Conservation (phyloP, 441 rosid species). For the Jatropha multifida region DNA sequence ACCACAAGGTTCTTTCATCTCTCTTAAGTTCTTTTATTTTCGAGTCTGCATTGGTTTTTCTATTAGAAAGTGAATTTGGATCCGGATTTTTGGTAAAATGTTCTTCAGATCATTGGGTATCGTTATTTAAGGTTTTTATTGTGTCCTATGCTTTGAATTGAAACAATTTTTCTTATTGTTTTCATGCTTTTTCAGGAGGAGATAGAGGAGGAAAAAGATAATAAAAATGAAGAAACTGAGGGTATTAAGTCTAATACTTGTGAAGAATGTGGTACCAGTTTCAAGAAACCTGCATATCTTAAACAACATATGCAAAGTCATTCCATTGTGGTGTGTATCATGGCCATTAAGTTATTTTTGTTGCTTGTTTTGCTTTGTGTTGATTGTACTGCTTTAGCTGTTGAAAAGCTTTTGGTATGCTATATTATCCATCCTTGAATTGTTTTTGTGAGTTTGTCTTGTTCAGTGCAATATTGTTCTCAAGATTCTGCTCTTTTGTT, state of each 20-base stretch:
- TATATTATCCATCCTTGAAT: too few relatives aligned
- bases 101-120: neutral
- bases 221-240: constrained; percentile 27
- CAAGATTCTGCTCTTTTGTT: neutral
- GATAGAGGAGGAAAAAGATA: constrained; percentile 37
- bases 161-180: neutral
- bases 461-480: too few relatives aligned
- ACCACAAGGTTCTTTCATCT: constrained; percentile 49
- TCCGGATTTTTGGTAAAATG: too few relatives aligned
- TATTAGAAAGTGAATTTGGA: neutral
- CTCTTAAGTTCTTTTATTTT: neutral
- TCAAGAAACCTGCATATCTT: constrained; percentile 77
- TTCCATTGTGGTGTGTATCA: constrained; percentile 55
- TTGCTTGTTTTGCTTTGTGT: neutral
- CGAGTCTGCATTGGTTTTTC: neutral
- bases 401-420: too few relatives aligned
- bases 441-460: too few relatives aligned
- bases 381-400: too few relatives aligned
- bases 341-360: neutral
- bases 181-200: constrained; percentile 42
- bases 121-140: too few relatives aligned
- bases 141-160: neutral
- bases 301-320: constrained; percentile 83
- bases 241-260: constrained; percentile 41
- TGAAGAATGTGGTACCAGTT: constrained; percentile 61